Percentiles rank a stretch among this genome's conserved stretches.
Conservation (phyloP, 179 eudicot genomes). For the Actinidia arguta region DNA sequence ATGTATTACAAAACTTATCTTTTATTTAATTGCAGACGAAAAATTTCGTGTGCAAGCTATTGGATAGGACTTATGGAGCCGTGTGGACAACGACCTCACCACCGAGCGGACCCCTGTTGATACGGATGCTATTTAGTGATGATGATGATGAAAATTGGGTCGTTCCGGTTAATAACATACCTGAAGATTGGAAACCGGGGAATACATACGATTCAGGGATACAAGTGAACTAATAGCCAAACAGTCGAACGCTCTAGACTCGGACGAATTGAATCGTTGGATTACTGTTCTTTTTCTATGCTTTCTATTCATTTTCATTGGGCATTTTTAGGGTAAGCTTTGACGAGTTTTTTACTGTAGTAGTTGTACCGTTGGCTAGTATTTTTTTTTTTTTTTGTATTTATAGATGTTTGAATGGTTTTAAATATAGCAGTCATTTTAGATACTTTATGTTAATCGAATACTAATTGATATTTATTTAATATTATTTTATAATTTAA, state of each 20-base stretch:
- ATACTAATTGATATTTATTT: too few relatives aligned
- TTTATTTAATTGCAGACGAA: conserved; percentile 48
- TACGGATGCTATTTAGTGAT: conserved; percentile 77
- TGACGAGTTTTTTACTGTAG: background rate
- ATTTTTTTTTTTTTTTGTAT: too few relatives aligned
- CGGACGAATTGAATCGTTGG: background rate
- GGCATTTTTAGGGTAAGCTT: background rate
- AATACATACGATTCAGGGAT: conserved; percentile 77
- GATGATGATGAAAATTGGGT: conserved; percentile 68
- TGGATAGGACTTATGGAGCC: conserved; percentile 78
- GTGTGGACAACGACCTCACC: conserved; percentile 75
- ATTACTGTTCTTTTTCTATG: background rate
- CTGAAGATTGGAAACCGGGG: conserved; percentile 72
- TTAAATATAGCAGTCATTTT: background rate
- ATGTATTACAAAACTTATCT: background rate
- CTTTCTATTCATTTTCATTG: background rate
- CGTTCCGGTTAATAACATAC: conserved; percentile 64
- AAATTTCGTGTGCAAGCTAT: conserved; percentile 64
- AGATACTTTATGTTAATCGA: too few relatives aligned
- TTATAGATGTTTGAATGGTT: background rate
- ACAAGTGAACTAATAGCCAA: conserved; percentile 50
- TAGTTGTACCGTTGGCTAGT: background rate
- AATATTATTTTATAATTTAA: too few relatives aligned
- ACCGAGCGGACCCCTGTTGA: conserved; percentile 61
- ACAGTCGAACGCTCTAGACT: background rate